phyloP scores from a whole-genome alignment of 306 rosid species.

The Quercus engelmannii region DNA sequence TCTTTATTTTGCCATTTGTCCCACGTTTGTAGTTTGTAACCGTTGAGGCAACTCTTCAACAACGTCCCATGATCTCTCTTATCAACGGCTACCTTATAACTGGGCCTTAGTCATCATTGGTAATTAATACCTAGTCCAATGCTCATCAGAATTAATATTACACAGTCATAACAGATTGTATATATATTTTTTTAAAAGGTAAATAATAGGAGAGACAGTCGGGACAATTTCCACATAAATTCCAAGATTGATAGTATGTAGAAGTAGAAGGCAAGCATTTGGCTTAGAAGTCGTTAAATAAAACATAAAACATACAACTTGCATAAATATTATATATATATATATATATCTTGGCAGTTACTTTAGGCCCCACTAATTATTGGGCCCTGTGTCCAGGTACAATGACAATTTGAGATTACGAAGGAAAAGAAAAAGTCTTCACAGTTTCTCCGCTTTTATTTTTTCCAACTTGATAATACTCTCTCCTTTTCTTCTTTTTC shows the following conservation, averaged over 20 bases:
- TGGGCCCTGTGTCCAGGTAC: constrained; percentile 34
- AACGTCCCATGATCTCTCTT: too few relatives aligned
- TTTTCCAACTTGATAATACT: constrained; percentile 21
- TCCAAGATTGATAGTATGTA: neutral
- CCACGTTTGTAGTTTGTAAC: too few relatives aligned
- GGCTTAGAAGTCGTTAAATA: neutral
- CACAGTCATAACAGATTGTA: too few relatives aligned
- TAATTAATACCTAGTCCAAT: too few relatives aligned
- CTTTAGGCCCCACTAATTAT: constrained; percentile 38
- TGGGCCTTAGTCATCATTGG: too few relatives aligned
- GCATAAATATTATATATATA: constrained; percentile 2
- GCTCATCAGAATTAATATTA: too few relatives aligned
- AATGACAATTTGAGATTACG: constrained; percentile 43
- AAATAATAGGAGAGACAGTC: too few relatives aligned
- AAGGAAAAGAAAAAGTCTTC: constrained; percentile 35
- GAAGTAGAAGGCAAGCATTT: neutral
- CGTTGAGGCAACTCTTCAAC: too few relatives aligned
- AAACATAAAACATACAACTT: constrained; percentile 3
- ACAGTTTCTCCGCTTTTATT: constrained; percentile 52
- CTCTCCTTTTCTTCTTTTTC: constrained; percentile 38
- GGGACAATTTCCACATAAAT: neutral
- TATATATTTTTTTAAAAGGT: neutral
- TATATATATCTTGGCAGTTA: constrained; percentile 19
- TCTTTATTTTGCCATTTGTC: too few relatives aligned
- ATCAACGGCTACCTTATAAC: too few relatives aligned